Conservation (phyloP, 2,329 filamentous ascomycete genomes). For the Harringtonia lauricola region DNA sequence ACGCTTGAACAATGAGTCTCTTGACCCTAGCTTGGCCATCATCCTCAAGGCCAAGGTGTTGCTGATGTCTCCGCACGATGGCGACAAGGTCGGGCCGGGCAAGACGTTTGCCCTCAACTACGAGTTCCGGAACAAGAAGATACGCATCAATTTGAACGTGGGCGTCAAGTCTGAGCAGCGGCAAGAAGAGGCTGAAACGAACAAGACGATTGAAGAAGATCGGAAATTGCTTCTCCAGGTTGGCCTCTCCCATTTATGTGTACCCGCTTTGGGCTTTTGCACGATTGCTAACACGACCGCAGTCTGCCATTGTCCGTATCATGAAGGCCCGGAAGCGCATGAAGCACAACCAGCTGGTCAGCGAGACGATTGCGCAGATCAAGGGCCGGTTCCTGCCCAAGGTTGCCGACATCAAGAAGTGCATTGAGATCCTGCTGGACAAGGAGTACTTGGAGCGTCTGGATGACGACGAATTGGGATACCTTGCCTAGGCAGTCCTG, state of each 20-base stretch:
- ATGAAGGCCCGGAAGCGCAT: slow-evolving; percentile 99
- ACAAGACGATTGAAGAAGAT: slow-evolving; percentile 99
- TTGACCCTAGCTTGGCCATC: slow-evolving; percentile 78
- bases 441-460: slow-evolving; percentile 97
- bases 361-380: slow-evolving; percentile 93
- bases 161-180: slow-evolving; percentile 92
- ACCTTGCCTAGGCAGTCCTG: slow-evolving; percentile 58
- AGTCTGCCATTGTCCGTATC: slow-evolving; percentile 98
- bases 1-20: slow-evolving; percentile 64
- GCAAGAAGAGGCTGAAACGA: slow-evolving; percentile 91
- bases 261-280: neutral
- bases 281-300: slow-evolving; percentile 9
- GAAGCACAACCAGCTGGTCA: slow-evolving; percentile 91
- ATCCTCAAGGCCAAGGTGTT: slow-evolving; percentile 91
- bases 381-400: slow-evolving; percentile 87
- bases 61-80: slow-evolving; percentile 56
- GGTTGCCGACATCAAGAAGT: slow-evolving; percentile 96
- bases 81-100: slow-evolving; percentile 65
- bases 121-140: slow-evolving; percentile 97
- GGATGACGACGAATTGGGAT: slow-evolving; percentile 88
- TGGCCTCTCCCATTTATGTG: slow-evolving; percentile 26
- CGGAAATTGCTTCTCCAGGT: slow-evolving; percentile 94
- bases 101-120: slow-evolving; percentile 80
- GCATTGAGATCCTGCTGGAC: slow-evolving; percentile 95
- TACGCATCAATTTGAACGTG: slow-evolving; percentile 92